Evolutionary conservation across 108 stramenopile species (phyloP).

Genomic region (Mediolabrus comicus): DNA sequence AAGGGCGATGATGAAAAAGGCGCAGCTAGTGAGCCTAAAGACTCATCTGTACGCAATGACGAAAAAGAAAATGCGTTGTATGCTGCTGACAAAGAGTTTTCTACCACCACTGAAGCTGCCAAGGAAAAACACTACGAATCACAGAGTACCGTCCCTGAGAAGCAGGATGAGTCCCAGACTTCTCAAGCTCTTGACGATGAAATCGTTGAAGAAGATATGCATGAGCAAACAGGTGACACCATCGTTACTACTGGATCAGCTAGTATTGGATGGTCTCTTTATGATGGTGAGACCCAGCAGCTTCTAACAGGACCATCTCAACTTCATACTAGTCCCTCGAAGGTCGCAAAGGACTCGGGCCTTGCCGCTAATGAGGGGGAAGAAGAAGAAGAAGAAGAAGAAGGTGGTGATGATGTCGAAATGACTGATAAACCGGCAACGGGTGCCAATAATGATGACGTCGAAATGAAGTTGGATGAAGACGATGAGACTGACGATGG

Average conservation of each 20-base stretch:
- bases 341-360: neutral
- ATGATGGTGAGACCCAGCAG: slow-evolving; percentile 36
- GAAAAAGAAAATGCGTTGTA: neutral
- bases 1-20: neutral
- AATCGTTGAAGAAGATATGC: neutral
- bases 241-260: slow-evolving; percentile 3
- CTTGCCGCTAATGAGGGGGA: neutral
- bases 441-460: neutral
- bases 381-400: too few species aligned
- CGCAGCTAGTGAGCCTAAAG: neutral
- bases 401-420: neutral
- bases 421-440: neutral
- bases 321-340: neutral
- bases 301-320: slow-evolving; percentile 23
- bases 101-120: neutral
- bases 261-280: slow-evolving; percentile 21
- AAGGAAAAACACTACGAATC: neutral
- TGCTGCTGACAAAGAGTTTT: neutral
- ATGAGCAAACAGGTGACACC: slow-evolving; percentile 3
- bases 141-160: neutral
- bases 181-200: neutral
- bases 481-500: neutral
- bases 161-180: neutral
- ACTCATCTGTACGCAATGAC: neutral
- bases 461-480: neutral